Conservation (phyloP, 495 filamentous ascomycete species). For the Astrocystis sublimbata region DNA sequence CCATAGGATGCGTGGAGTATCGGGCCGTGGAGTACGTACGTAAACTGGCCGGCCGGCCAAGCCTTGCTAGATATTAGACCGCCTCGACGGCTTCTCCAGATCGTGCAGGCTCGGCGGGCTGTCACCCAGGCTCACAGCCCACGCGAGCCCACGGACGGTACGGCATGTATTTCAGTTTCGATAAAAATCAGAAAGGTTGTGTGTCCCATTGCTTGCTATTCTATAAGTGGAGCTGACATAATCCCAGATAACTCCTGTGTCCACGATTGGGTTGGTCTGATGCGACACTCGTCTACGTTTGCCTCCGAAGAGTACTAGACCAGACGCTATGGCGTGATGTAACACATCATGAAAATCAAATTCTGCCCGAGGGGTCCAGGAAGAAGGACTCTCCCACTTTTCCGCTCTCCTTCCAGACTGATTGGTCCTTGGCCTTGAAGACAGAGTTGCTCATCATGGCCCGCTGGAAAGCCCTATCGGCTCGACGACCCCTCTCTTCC, state of each 20-base stretch:
- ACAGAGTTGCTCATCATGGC: constrained; percentile 82
- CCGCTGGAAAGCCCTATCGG: constrained; percentile 85
- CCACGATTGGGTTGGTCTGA: not conserved
- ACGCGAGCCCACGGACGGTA: not conserved
- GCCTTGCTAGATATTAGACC: not conserved
- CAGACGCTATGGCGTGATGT: constrained; percentile 6
- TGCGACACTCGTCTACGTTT: not conserved
- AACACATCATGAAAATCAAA: constrained; percentile 3
- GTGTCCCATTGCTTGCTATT: too few relatives aligned
- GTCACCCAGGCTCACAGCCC: too few relatives aligned
- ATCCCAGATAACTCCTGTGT: constrained; percentile 9
- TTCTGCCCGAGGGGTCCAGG: not conserved
- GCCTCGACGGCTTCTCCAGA: not conserved
- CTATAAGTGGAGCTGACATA: constrained; percentile 7
- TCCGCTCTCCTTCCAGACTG: constrained; percentile 65
- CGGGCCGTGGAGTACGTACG: too few relatives aligned
- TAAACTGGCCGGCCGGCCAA: not conserved
- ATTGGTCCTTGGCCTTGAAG: constrained; percentile 78
- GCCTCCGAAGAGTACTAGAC: not conserved
- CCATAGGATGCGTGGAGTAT: too few relatives aligned
- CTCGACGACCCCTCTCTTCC: constrained; percentile 75
- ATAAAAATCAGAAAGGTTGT: too few relatives aligned
- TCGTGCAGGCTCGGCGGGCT: not conserved
- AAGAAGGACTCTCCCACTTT: not conserved
- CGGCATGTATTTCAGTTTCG: constrained; percentile 1